Percentiles rank a stretch among this genome's conserved stretches.
These are phyloP conservation scores for Zymoseptoria brevis DNA, from an alignment of 2,329 filamentous ascomycete genomes.

Conservation along the genomic window DNA sequence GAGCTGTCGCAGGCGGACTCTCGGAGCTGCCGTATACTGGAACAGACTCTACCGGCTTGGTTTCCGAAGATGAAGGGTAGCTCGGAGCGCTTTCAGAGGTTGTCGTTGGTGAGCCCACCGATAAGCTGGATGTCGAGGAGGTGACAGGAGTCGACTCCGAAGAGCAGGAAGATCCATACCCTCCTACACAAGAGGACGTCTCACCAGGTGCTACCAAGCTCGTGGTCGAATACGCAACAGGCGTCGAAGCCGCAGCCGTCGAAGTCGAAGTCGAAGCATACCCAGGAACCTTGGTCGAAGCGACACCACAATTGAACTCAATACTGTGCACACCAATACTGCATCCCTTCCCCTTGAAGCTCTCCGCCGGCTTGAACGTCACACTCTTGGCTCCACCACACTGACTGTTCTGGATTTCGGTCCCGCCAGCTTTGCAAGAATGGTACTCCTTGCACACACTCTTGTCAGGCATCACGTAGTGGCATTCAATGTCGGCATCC, in stretches of 20 bases:
- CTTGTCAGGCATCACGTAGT: slow-evolving; percentile 79
- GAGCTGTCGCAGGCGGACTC: not conserved
- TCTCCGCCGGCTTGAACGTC: slow-evolving; percentile 49
- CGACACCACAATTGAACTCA: slow-evolving; percentile 60
- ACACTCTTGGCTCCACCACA: slow-evolving; percentile 87
- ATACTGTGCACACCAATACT: slow-evolving; percentile 66
- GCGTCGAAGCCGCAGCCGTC: not conserved
- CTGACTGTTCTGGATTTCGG: slow-evolving; percentile 70
- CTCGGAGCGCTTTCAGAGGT: not conserved
- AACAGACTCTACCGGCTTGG: not conserved
- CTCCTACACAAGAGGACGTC: slow-evolving; percentile 7
- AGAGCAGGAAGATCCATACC: slow-evolving; percentile 3
- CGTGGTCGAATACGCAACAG: slow-evolving; percentile 14
- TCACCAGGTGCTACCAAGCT: slow-evolving; percentile 12
- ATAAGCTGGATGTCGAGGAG: not conserved
- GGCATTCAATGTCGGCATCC: slow-evolving; percentile 72
- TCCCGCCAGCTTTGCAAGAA: slow-evolving; percentile 59
- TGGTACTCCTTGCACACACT: slow-evolving; percentile 71
- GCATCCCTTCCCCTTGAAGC: slow-evolving; percentile 40
- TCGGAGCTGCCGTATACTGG: not conserved
- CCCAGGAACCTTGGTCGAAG: slow-evolving; percentile 22
- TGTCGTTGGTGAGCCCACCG: not conserved
- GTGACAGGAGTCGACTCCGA: slow-evolving; percentile 7
- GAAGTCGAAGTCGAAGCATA: slow-evolving; percentile 24
- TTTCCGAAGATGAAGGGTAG: not conserved